Percentiles rank a stretch among this genome's conserved stretches.
Conservation (phyloP, 805 yeast genomes). For the Saturnispora dispora region DNA sequence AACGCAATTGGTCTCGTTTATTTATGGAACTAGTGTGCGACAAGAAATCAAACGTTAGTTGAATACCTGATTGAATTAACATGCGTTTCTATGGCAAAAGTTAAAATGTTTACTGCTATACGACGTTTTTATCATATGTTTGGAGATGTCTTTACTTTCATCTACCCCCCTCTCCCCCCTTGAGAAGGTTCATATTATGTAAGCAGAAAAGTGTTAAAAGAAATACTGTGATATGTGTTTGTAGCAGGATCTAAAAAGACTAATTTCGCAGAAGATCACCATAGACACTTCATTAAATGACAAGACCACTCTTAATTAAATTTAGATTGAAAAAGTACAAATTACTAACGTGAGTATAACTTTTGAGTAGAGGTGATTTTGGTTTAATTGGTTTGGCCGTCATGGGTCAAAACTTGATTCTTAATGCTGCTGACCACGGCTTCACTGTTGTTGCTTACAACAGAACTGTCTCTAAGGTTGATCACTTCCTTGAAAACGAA, state of each 20-base stretch:
- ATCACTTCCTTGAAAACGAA: conserved; percentile 84
- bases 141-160: not conserved
- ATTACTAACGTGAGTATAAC: conserved; percentile 1
- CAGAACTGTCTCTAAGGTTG: conserved; percentile 96
- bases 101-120: not conserved
- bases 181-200: not conserved
- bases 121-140: not conserved
- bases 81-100: not conserved
- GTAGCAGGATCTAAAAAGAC: too few relatives aligned
- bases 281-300: too few relatives aligned
- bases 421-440: conserved; percentile 98
- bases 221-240: too few relatives aligned
- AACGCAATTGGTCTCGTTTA: not conserved
- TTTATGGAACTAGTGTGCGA: too few relatives aligned
- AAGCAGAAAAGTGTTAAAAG: not conserved
- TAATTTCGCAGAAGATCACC: too few relatives aligned
- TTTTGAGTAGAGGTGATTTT: conserved; percentile 66
- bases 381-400: conserved; percentile 99
- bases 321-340: too few relatives aligned
- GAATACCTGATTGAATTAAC: too few relatives aligned
- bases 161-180: too few relatives aligned
- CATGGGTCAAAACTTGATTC: conserved; percentile 97
- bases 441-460: conserved; percentile 96
- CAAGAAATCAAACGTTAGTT: too few relatives aligned
- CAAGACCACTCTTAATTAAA: not conserved